phyloP scores from a whole-genome alignment of 352 stramenopile genomes.

The Phytophthora fragariaefolia region DNA sequence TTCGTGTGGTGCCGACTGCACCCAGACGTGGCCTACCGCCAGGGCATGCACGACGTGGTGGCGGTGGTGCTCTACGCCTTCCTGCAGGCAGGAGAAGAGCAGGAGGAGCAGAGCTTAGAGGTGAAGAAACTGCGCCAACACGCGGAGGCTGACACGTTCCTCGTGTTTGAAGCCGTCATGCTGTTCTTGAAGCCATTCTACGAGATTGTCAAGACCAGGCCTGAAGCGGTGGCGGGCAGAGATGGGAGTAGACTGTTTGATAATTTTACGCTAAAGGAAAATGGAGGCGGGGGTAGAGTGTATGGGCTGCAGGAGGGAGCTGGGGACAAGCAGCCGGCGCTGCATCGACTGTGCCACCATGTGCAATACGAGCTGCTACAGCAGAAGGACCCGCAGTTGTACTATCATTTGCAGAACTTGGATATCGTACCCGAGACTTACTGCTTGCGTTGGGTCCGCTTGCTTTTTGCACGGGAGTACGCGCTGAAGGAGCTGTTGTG shows the following conservation, averaged over 20 bases:
- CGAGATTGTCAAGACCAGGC: constrained; percentile 61
- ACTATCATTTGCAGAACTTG: constrained; percentile 81
- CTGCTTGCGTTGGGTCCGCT: constrained; percentile 80
- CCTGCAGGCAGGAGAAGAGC: constrained; percentile 14
- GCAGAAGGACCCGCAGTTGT: constrained; percentile 83
- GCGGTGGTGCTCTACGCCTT: constrained; percentile 83
- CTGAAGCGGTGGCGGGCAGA: not conserved
- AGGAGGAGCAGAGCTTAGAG: constrained; percentile 17
- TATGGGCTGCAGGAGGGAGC: constrained; percentile 18
- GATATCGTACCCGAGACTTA: constrained; percentile 86
- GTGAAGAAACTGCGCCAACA: constrained; percentile 40
- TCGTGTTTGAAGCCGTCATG: constrained; percentile 82
- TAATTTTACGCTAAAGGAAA: constrained; percentile 30
- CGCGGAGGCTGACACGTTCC: constrained; percentile 70
- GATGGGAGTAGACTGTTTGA: constrained; percentile 25
- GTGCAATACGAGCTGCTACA: constrained; percentile 82
- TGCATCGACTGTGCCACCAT: constrained; percentile 74
- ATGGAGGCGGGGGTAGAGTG: constrained; percentile 32
- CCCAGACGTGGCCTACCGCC: constrained; percentile 81
- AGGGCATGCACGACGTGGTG: constrained; percentile 87
- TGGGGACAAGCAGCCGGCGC: constrained; percentile 44
- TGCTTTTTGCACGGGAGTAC: constrained; percentile 84
- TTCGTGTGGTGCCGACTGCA: constrained; percentile 88
- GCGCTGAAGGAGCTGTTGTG: constrained; percentile 61
- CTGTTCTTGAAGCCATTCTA: constrained; percentile 83